Evolutionary conservation across 2,329 filamentous ascomycete species (phyloP).

Genomic region (Penicillium sclerotiorum): DNA sequence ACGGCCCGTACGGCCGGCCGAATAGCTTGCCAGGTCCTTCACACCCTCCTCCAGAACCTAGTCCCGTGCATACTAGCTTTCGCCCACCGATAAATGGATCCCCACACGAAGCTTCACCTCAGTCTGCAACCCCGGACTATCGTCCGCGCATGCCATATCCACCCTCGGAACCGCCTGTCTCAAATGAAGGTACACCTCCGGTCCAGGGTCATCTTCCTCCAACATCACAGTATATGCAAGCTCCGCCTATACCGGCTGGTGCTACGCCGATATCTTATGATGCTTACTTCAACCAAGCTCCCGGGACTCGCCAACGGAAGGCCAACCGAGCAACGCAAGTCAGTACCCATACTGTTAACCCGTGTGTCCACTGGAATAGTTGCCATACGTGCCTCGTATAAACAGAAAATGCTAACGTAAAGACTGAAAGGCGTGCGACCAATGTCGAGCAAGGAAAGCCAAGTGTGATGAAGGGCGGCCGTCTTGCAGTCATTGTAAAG

Average conservation of each 20-base stretch:
- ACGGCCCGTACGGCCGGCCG: constrained; percentile 37
- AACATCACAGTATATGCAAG: constrained; percentile 30
- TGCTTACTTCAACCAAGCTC: constrained; percentile 33
- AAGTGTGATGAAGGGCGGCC: constrained; percentile 89
- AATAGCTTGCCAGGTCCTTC: constrained; percentile 34
- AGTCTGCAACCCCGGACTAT: constrained; percentile 38
- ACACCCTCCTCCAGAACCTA: constrained; percentile 28
- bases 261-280: constrained; percentile 36
- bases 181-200: constrained; percentile 32
- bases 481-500: constrained; percentile 80
- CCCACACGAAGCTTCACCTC: constrained; percentile 34
- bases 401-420: background rate
- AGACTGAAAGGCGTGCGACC: constrained; percentile 89
- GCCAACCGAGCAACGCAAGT: constrained; percentile 46
- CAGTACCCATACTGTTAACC: no score
- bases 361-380: no score
- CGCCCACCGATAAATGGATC: constrained; percentile 37
- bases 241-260: constrained; percentile 27
- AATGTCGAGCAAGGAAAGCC: constrained; percentile 82
- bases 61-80: constrained; percentile 30
- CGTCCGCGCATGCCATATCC: constrained; percentile 36
- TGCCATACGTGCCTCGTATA: no score
- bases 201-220: constrained; percentile 35
- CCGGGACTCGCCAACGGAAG: constrained; percentile 41
- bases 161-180: constrained; percentile 29